Base-by-base conservation (phyloP, 176 grass and related monocot genomes). In the Panicum miliaceum region DNA sequence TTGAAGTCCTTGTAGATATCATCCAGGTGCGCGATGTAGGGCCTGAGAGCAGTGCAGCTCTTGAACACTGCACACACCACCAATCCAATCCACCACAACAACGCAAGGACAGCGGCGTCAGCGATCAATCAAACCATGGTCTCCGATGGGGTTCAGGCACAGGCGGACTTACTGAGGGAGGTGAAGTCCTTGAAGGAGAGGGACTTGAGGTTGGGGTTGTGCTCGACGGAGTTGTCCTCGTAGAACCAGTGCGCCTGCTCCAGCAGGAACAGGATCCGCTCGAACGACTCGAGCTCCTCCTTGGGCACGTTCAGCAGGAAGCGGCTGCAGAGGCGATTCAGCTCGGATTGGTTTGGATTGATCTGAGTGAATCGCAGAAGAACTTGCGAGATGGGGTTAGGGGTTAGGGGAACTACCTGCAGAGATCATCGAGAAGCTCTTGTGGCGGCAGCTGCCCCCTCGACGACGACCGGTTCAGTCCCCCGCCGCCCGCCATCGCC, bases 241-340 rank as follows among this genome's bases (percentile, higher is more conserved):
- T 99, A 99, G 82, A 99, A 99, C 96, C 96, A 98, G 86, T 99
- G 96, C 16, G 93, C 93, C 85, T 93, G 89, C 88, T 98, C 96
- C 73, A 98, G 86, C 62, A 98, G 85, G 80, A 98, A 98, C 62
- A 98, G 89, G 80, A 98, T 98, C 84, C 93, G 89, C 91, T 98
- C 93, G 69, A 99, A 96, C 16, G 96, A 95, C 57, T 99, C 93
- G 85, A 99, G 81, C 71, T 96, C 96, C 83, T 99, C 96, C 85
- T 95, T 87, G 42, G 96, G 96, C 60, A 94, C 96, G 83, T 99
- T 99, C 80, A 99, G 71, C 76, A 99, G 85, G 89, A 99, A 99
- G 19, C 96, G 93, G 84, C 91, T 99, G 93, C 77, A 46, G 47
- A 32, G 64, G 59, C 13, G 46, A 77, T 8, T 51, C 16, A 76